These are phyloP conservation scores for Acanthamoeba lugdunensis DNA, from an alignment of 208 protist species.

Conservation along the genomic window DNA sequence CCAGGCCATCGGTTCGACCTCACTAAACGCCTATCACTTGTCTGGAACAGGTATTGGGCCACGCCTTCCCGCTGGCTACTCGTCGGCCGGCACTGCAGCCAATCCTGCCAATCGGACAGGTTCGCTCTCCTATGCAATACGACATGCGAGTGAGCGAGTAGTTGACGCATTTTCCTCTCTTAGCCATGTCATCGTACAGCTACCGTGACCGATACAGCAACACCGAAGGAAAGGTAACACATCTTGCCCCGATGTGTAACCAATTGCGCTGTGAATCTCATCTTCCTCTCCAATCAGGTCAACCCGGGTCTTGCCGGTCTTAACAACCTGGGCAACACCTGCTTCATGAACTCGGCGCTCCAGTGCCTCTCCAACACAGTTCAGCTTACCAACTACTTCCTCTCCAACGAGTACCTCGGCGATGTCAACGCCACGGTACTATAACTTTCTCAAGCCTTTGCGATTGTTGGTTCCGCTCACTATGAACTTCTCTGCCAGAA, in stretches of 20 bases:
- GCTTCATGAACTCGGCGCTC: conserved; percentile 96
- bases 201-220: not conserved
- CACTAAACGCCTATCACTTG: not conserved
- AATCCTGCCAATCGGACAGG: not conserved
- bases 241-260: not conserved
- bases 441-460: not conserved
- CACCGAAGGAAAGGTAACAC: no score
- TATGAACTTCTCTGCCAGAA: not conserved
- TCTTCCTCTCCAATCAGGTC: not conserved
- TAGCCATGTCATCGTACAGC: no score
- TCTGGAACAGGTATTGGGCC: not conserved
- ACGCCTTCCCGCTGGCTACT: not conserved
- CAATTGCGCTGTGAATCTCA: not conserved
- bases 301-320: conserved; percentile 84
- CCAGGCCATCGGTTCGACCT: not conserved
- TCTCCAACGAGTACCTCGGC: conserved; percentile 22
- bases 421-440: conserved; percentile 82
- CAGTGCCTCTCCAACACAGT: conserved; percentile 91
- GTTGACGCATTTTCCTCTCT: no score
- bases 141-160: no score
- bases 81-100: not conserved
- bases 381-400: conserved; percentile 86
- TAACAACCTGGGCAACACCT: conserved; percentile 94
- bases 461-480: not conserved
- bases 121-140: not conserved